These are phyloP conservation scores for Chlorella ohadii DNA, from an alignment of 139 green algal genomes.

Conservation along the genomic window DNA sequence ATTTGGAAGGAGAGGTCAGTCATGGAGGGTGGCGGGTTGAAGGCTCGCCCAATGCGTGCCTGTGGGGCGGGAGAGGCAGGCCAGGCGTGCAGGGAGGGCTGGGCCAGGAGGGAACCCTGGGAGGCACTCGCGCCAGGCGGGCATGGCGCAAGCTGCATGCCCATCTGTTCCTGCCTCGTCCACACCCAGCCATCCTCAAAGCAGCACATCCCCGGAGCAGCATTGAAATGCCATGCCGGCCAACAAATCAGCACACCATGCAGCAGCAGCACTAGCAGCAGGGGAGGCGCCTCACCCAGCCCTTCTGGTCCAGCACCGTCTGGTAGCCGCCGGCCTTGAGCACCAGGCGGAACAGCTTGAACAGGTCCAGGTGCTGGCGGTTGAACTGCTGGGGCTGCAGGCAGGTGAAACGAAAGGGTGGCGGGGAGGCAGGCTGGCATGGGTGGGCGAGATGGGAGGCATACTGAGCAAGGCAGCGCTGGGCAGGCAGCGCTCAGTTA, in stretches of 20 bases:
- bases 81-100: neutral
- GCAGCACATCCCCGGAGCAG: too few species aligned
- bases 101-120: too few species aligned
- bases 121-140: too few species aligned
- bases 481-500: neutral
- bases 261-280: neutral
- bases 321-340: slow-evolving; percentile 12
- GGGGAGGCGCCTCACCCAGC: slow-evolving; percentile 11
- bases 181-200: too few species aligned
- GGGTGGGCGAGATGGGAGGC: too few species aligned
- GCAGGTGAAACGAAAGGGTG: neutral
- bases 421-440: neutral
- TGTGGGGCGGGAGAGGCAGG: neutral
- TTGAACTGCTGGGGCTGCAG: slow-evolving; percentile 22
- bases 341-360: slow-evolving; percentile 21
- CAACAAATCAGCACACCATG: neutral
- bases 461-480: neutral
- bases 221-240: too few species aligned
- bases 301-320: slow-evolving; percentile 10
- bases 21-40: slow-evolving; percentile 31
- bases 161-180: too few species aligned
- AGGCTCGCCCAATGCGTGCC: slow-evolving; percentile 18
- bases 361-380: slow-evolving; percentile 6
- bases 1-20: slow-evolving; percentile 33
- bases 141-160: too few species aligned